Base-by-base conservation (phyloP, 331 rosid species). In the Malus hybrid region DNA sequence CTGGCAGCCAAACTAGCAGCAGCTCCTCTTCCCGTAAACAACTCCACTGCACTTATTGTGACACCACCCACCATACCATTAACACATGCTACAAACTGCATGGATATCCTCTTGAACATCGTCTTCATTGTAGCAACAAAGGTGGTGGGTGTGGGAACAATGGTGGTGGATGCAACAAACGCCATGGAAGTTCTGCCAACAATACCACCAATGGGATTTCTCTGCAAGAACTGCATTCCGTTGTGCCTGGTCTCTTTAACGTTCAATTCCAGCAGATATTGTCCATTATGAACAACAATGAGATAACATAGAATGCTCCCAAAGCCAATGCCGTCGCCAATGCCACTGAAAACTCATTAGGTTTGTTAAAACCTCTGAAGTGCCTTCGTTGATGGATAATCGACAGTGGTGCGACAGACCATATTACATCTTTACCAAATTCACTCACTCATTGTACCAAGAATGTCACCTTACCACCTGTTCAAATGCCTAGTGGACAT, bases 271-370 rank as follows among this genome's bases (percentile, higher is more conserved):
- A 56, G 10, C 13, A 56, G 2, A 19, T n/a, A 19, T 9, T 56
- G 2, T 56, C 62, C 10, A 7, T 56, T 20, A 19, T 56, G 27
- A 7, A n/a, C 2, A 3, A 3, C 2, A 56, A 56, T 8, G 28
- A 8, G 12, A 9, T 0, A 19, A 0, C 28, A 9, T 3, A 19
- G 0, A 7, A n/a, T 36, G 10, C 42, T 36, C 5, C 61, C 9
- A 3, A n/a, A 4, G 61, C 11, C 5, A 56, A 24, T 24, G 24
- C 1, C 1, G 24, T 1, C 24, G 24, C 24, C 24, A 24, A 56
- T n/a, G 24, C 6, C 20, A 18, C 27, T 18, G 2, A 4, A 8
- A 56, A 4, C 10, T 18, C 22, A 18, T 8, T 5, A n/a, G 13
- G 28, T 56, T 56, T 56, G 13, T n/a, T 10, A 6, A 19, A 56